phyloP scores from a whole-genome alignment of 306 rosid genomes.

The Cicer bijugum region DNA sequence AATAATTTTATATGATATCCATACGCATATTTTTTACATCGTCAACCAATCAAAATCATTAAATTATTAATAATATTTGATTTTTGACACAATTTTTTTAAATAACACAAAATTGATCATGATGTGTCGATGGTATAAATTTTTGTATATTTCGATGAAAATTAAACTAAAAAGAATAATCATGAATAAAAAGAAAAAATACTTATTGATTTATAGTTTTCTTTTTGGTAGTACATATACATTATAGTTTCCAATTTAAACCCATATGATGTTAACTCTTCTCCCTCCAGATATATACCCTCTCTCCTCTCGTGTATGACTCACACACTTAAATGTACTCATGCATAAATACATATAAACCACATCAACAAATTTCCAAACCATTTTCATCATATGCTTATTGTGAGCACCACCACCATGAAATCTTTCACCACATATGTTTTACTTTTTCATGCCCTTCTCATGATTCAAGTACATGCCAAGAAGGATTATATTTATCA shows the following conservation, averaged over 20 bases:
- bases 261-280: constrained; percentile 10
- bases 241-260: background rate
- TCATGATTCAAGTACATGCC: constrained; percentile 38
- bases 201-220: background rate
- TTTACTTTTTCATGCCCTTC: constrained; percentile 27
- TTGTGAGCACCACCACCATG: constrained; percentile 42
- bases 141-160: too few relatives aligned
- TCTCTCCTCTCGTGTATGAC: background rate
- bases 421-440: constrained; percentile 15
- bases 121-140: too few relatives aligned
- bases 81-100: too few relatives aligned
- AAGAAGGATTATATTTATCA: background rate
- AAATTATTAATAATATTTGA: too few relatives aligned
- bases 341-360: background rate
- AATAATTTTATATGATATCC: too few relatives aligned
- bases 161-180: too few relatives aligned
- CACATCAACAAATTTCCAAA: background rate
- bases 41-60: too few relatives aligned
- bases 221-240: background rate
- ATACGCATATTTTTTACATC: too few relatives aligned
- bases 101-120: too few relatives aligned
- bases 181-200: too few relatives aligned
- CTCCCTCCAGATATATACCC: background rate
- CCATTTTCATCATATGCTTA: background rate
- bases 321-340: background rate